Percentiles rank a stretch among this genome's conserved stretches.
Evolutionary conservation across 768 basidiomycete species (phyloP).

Genomic region (Mycena olivaceomarginata): DNA sequence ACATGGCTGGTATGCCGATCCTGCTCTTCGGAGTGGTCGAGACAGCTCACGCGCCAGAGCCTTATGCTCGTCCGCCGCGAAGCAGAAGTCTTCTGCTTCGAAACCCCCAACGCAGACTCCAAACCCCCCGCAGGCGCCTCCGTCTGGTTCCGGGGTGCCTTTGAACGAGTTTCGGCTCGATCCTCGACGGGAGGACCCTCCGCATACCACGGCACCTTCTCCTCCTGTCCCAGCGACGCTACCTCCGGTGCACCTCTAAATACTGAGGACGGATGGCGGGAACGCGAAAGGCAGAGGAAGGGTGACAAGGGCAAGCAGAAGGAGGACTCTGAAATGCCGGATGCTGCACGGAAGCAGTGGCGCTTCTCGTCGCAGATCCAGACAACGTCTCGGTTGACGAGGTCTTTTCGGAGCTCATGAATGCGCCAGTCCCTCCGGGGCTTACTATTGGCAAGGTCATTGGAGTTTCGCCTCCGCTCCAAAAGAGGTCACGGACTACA

Average conservation of each 20-base stretch:
- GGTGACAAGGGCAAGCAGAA: background rate
- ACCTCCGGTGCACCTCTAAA: background rate
- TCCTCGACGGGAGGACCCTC: constrained; percentile 1
- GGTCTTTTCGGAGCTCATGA: background rate
- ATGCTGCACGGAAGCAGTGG: background rate
- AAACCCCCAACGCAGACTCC: background rate
- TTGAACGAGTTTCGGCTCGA: constrained; percentile 1
- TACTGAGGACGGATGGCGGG: background rate
- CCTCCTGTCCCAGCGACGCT: background rate
- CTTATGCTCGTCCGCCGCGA: background rate
- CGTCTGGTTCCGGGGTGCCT: background rate
- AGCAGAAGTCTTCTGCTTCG: background rate
- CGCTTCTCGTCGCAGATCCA: background rate
- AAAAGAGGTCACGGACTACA: background rate
- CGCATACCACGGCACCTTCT: background rate
- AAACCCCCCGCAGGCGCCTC: background rate
- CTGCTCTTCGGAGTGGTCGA: background rate
- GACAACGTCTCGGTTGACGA: background rate
- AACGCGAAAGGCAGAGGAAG: background rate
- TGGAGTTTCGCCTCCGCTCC: background rate
- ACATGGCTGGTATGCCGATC: background rate
- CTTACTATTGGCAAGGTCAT: background rate
- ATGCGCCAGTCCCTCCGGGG: background rate
- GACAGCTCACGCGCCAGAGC: background rate
- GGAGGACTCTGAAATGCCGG: background rate